phyloP scores from a whole-genome alignment of 345 rosid genomes.

The Salix koriyanagi region DNA sequence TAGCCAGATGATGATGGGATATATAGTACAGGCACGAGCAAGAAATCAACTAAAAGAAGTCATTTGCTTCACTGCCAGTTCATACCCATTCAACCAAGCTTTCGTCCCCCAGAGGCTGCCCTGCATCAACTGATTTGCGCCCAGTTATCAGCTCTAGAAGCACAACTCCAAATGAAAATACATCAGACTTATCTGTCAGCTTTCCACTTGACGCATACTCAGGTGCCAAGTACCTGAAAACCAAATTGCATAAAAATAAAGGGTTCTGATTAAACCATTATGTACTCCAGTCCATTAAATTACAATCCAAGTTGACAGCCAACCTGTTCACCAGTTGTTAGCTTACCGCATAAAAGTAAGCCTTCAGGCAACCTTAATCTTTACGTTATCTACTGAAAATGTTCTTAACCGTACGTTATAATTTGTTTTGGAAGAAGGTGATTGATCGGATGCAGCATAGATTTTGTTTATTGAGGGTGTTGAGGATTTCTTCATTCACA shows the following conservation, averaged over 20 bases:
- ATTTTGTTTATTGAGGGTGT: background rate
- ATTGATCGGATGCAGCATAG: background rate
- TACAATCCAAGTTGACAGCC: background rate
- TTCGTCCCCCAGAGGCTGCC: constrained; percentile 88
- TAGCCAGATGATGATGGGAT: background rate
- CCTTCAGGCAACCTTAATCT: background rate
- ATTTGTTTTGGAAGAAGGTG: background rate
- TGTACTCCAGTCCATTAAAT: background rate
- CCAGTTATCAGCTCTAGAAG: constrained; percentile 94
- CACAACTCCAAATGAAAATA: constrained; percentile 92
- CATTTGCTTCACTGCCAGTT: background rate
- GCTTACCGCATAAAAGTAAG: background rate
- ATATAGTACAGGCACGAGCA: background rate
- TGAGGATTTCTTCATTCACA: background rate
- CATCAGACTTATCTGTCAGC: constrained; percentile 91
- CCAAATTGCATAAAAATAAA: background rate
- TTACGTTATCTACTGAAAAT: background rate
- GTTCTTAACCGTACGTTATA: background rate
- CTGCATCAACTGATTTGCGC: constrained; percentile 79
- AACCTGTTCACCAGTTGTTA: background rate
- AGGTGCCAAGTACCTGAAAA: constrained; percentile 84
- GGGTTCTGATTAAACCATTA: background rate
- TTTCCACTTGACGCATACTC: constrained; percentile 98
- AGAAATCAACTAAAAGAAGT: background rate
- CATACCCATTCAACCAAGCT: constrained; percentile 98